phyloP scores from a whole-genome alignment of 2,329 filamentous ascomycete genomes.

The Claviceps sp. region DNA sequence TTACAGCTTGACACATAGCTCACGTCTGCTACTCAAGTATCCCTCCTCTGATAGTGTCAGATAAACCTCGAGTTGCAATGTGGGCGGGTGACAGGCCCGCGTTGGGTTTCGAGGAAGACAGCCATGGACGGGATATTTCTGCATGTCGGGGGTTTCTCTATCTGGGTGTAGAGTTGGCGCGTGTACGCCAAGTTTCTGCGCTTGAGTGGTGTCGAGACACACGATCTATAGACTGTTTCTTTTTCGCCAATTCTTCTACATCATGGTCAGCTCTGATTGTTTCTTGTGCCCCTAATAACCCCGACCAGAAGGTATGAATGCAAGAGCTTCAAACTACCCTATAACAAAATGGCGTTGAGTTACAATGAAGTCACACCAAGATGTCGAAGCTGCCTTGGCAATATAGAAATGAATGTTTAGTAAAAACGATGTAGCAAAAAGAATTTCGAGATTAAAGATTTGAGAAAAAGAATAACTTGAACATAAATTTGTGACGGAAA shows the following conservation, averaged over 20 bases:
- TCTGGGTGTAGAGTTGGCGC: conserved; percentile 22
- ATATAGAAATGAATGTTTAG: too few species aligned
- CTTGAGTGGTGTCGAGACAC: conserved; percentile 38
- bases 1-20: too few species aligned
- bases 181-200: conserved; percentile 36
- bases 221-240: conserved; percentile 31
- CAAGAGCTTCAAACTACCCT: conserved; percentile 22
- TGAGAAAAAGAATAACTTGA: too few species aligned
- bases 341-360: conserved; percentile 37
- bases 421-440: too few species aligned
- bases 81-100: too few species aligned
- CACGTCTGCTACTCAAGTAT: too few species aligned
- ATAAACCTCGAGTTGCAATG: too few species aligned
- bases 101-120: too few species aligned
- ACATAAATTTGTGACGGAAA: too few species aligned
- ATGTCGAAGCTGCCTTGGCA: conserved; percentile 31
- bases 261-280: neutral
- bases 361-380: conserved; percentile 29
- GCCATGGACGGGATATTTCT: conserved; percentile 19
- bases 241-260: neutral
- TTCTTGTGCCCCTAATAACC: neutral
- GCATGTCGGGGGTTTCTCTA: conserved; percentile 36
- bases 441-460: too few species aligned
- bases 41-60: too few species aligned
- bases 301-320: neutral